These are phyloP conservation scores for Aphanocladium album DNA, from an alignment of 2,329 filamentous ascomycete species.

Conservation along the genomic window DNA sequence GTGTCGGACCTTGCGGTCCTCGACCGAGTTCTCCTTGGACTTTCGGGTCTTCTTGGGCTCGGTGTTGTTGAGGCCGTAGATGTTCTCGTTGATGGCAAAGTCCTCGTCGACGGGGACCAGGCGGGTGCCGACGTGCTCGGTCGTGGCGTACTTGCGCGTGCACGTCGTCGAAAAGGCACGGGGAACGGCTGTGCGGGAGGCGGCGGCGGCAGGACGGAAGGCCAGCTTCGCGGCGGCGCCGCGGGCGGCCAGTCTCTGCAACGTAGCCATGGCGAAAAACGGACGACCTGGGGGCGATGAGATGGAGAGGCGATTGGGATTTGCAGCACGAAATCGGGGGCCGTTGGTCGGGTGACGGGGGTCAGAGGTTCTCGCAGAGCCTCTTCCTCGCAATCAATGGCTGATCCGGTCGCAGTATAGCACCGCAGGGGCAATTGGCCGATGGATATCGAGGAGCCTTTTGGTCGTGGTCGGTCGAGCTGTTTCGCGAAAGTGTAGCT, in stretches of 20 bases:
- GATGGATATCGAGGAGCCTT: conserved; percentile 9
- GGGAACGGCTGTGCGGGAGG: conserved; percentile 31
- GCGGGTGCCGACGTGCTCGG: conserved; percentile 48
- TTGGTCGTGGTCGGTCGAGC: conserved; percentile 3
- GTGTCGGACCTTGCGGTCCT: conserved; percentile 83
- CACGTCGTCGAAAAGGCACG: conserved; percentile 63
- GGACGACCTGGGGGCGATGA: conserved; percentile 22
- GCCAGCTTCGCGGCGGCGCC: conserved; percentile 62
- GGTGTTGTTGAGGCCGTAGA: conserved; percentile 42
- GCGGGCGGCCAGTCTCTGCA: conserved; percentile 68
- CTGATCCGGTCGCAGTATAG: conserved; percentile 8
- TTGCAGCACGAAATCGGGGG: neutral
- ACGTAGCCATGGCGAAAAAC: conserved; percentile 58
- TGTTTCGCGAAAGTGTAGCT: conserved; percentile 14
- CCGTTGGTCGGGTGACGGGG: conserved; percentile 23
- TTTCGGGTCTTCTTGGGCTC: conserved; percentile 40
- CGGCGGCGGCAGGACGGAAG: conserved; percentile 38
- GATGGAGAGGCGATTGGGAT: conserved; percentile 21
- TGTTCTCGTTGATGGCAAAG: conserved; percentile 51
- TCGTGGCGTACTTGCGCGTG: conserved; percentile 58
- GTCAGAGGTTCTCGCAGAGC: conserved; percentile 19
- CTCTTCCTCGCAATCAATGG: conserved; percentile 13
- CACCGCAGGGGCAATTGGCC: conserved; percentile 11
- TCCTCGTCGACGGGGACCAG: conserved; percentile 61
- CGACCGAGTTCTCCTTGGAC: conserved; percentile 43